Percentiles rank a stretch among this genome's conserved stretches.
Conservation (phyloP, 2,329 filamentous ascomycete species). For the Aspergillus intermedius region DNA sequence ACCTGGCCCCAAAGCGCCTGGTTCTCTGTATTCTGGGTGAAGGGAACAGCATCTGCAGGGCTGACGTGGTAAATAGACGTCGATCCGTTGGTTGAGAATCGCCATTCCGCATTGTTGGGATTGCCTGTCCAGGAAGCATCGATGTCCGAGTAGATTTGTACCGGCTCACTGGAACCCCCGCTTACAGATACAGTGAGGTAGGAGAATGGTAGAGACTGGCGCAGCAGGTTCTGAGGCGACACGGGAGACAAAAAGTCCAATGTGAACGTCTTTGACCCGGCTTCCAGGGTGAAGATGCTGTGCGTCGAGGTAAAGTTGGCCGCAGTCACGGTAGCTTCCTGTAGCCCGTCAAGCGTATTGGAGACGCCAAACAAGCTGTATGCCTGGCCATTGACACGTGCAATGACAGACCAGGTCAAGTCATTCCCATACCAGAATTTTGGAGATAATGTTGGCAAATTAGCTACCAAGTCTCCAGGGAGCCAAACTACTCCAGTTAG, state of each 20-base stretch:
- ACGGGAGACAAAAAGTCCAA: constrained; percentile 40
- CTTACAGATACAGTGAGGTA: constrained; percentile 35
- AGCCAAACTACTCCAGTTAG: constrained; percentile 28
- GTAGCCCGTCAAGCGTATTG: constrained; percentile 14
- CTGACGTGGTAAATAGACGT: constrained; percentile 26
- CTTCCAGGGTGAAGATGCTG: constrained; percentile 30
- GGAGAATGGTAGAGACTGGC: constrained; percentile 36
- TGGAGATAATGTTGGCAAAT: constrained; percentile 26
- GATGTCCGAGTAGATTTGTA: constrained; percentile 38
- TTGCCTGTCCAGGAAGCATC: constrained; percentile 36
- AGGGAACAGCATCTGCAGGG: constrained; percentile 20
- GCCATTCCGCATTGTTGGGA: constrained; percentile 16
- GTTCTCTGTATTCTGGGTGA: constrained; percentile 23
- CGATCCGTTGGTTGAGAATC: constrained; percentile 15
- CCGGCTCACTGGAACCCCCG: constrained; percentile 12
- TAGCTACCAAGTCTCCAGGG: constrained; percentile 27
- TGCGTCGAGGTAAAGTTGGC: constrained; percentile 34
- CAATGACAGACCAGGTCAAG: constrained; percentile 34
- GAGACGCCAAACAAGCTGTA: constrained; percentile 37
- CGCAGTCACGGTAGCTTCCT: constrained; percentile 22
- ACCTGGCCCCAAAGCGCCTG: constrained; percentile 35
- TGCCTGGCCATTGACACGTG: constrained; percentile 29
- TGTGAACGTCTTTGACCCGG: constrained; percentile 26
- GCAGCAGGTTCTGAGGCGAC: constrained; percentile 31
- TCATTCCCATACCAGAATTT: constrained; percentile 36